phyloP scores from a whole-genome alignment of 2,329 filamentous ascomycete genomes.

The Aurifilum marmelostoma region DNA sequence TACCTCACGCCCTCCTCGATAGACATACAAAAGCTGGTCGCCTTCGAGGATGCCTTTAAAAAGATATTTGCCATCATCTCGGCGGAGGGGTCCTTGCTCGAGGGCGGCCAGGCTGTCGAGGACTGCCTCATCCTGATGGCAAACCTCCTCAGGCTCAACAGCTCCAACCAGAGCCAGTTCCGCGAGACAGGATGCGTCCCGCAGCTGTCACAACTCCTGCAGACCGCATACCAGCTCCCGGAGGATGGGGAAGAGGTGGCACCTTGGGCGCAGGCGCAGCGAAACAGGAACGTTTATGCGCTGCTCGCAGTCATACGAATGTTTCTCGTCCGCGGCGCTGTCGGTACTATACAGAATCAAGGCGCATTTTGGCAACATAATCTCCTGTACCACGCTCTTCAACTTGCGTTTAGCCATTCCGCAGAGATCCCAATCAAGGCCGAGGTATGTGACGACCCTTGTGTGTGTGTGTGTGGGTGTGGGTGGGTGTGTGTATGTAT shows the following conservation, averaged over 20 bases:
- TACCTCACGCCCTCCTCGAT: constrained; percentile 83
- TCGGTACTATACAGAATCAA: constrained; percentile 83
- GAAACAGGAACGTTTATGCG: constrained; percentile 90
- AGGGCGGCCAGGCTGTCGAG: constrained; percentile 86
- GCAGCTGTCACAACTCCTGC: constrained; percentile 71
- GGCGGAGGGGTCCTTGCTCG: constrained; percentile 76
- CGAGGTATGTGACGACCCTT: constrained; percentile 57
- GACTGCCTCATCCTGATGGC: constrained; percentile 90
- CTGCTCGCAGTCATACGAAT: constrained; percentile 83
- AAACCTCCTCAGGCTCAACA: constrained; percentile 84
- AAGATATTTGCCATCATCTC: constrained; percentile 81
- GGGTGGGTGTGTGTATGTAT: constrained; percentile 7
- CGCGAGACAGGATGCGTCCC: constrained; percentile 84
- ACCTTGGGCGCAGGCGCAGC: constrained; percentile 75
- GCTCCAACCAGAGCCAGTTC: constrained; percentile 92
- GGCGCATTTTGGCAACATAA: constrained; percentile 82
- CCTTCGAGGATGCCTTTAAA: constrained; percentile 93
- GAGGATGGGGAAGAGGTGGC: constrained; percentile 64
- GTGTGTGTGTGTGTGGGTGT: constrained; percentile 14
- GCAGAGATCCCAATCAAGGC: constrained; percentile 79
- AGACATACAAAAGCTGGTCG: constrained; percentile 93
- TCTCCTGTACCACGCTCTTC: constrained; percentile 76
- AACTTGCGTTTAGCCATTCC: constrained; percentile 76
- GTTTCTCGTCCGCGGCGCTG: constrained; percentile 80
- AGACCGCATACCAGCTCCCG: constrained; percentile 57